Evolutionary conservation across 108 stramenopile genomes (phyloP), one percentile per base, ranked within the genome.

Genomic region (Seminavis robusta): DNA sequence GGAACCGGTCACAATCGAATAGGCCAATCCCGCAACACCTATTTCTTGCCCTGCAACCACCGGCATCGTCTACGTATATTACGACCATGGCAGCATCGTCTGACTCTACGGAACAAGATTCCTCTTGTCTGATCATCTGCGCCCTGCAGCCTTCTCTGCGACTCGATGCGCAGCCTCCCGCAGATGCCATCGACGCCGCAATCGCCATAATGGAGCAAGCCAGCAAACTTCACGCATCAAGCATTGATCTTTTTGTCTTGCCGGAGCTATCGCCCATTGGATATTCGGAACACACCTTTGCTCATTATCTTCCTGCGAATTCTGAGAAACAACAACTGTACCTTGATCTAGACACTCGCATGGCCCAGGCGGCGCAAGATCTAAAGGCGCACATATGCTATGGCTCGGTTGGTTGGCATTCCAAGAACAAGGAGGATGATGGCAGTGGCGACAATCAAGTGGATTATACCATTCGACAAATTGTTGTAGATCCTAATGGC

Each of bases 241-340:
- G 36, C 21, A 54, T 69, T 27, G 67, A 69, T 46, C 25, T 69
- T 28, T 59, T 69, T 41, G 59, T 69, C 10, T 34, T 69, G 6
- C 67, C 67, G 8, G 67, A 69, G 34, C 59, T 69, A n/a, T 69
- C 46, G 19, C 60, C 67, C 7, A 13, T 69, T 17, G 67, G 67
- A 25, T 69, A 69, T 42, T 55, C 43, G 2, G 60, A 69, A 29
- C 26, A 69, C 19, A 61, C 57, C 26, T 69, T 69, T 54, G 32
- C 38, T 1, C 27, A 39, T 2, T 62, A 50, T 40, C 20, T 69
- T 13, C 66, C 58, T 4, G 10, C 5, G 2, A 49, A 31, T 20
- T 5, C 21, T 1, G 44, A 25, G 6, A 24, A n/a, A 16, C 49
- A 25, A 5, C 17, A 46, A 9, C 19, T 62, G 33, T 25, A 36